Evolutionary conservation across 371 early-diverging fungal genomes (phyloP).

Genomic region (Mucor mucedo): DNA sequence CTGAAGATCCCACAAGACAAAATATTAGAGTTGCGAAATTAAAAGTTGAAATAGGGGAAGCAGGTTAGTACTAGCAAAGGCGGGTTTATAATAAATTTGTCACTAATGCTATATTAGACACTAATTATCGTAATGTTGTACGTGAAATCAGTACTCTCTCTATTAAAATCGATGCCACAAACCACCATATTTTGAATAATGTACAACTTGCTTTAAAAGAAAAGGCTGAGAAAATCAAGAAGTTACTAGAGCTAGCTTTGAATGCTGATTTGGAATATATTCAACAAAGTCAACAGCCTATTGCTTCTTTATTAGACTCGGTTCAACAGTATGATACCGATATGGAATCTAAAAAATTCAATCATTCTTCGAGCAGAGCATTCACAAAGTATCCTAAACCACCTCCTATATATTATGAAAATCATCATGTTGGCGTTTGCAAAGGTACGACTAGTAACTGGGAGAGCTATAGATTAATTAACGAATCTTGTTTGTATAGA

Average conservation of each 20-base stretch:
- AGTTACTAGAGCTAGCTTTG: conserved; percentile 16
- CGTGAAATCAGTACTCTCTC: conserved; percentile 30
- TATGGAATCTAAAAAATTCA: conserved; percentile 14
- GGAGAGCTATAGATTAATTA: background rate
- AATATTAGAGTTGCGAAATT: conserved; percentile 32
- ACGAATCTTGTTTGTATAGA: conserved; percentile 34
- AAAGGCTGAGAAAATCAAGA: conserved; percentile 20
- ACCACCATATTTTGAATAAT: conserved; percentile 25
- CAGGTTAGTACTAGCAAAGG: conserved; percentile 27
- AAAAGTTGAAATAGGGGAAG: conserved; percentile 35
- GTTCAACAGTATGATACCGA: conserved; percentile 17
- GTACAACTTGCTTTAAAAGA: conserved; percentile 26
- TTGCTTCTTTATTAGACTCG: conserved; percentile 3
- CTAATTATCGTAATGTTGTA: conserved; percentile 36
- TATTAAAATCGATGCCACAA: conserved; percentile 28
- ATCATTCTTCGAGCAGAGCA: conserved; percentile 1
- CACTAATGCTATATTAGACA: conserved; percentile 11
- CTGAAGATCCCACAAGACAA: conserved; percentile 26
- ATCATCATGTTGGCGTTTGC: conserved; percentile 38
- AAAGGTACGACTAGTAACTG: conserved; percentile 27
- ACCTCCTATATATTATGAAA: conserved; percentile 26
- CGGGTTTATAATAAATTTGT: background rate
- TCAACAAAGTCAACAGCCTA: conserved; percentile 17
- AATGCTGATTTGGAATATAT: conserved; percentile 17
- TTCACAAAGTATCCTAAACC: conserved; percentile 18